These are phyloP conservation scores for Zygoascus bituminiphila DNA, from an alignment of 805 yeast genomes.

Conservation along the genomic window DNA sequence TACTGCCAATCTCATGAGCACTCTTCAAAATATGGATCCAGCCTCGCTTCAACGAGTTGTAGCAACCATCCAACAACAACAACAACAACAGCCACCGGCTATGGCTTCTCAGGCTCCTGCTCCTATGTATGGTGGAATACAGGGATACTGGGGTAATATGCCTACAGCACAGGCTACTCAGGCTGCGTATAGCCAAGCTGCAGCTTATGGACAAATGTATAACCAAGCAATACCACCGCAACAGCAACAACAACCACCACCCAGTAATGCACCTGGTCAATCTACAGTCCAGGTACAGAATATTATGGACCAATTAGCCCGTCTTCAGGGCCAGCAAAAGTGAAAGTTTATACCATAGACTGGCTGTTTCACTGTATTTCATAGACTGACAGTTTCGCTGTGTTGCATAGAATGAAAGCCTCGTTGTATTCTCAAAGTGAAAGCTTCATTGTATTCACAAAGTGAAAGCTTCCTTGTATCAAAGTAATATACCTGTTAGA, in stretches of 20 bases:
- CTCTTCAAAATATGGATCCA: slow-evolving; percentile 72
- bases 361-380: too few relatives aligned
- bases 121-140: slow-evolving; percentile 1
- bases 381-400: too few relatives aligned
- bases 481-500: too few relatives aligned
- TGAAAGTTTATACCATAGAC: too few relatives aligned
- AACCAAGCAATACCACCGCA: too few relatives aligned
- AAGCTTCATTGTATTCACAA: too few relatives aligned
- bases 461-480: too few relatives aligned
- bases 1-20: slow-evolving; percentile 18
- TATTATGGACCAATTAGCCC: slow-evolving; percentile 21
- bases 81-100: slow-evolving; percentile 9
- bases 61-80: slow-evolving; percentile 22
- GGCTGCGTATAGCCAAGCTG: not conserved
- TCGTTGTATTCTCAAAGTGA: too few relatives aligned
- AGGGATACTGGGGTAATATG: not conserved
- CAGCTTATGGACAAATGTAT: not conserved
- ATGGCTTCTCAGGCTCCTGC: slow-evolving; percentile 1
- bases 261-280: slow-evolving; percentile 7
- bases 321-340: slow-evolving; percentile 15
- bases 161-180: not conserved
- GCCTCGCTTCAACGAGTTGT: slow-evolving; percentile 62
- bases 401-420: too few relatives aligned
- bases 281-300: slow-evolving; percentile 19
- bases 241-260: not conserved